phyloP scores from a whole-genome alignment of 176 grass and related monocot species.

The sorghum (Sorghum bicolor) region Sorghum_bicolor_NCBIv3 NC_012878.2:56239001-56239500 shows the following conservation, averaged over 20 bases:
- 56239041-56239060: conserved; percentile 60
- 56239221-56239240: conserved; percentile 53
- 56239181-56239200: conserved; percentile 8
- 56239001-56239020: conserved; percentile 73
- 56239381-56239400: conserved; percentile 45
- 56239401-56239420: conserved; percentile 4
- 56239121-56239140: not conserved
- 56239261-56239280: conserved; percentile 44
- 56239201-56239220: conserved; percentile 30
- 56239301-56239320: conserved; percentile 53
- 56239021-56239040: conserved; percentile 59
- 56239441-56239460: not conserved
- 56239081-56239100: conserved; percentile 54
- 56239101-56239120: not conserved
- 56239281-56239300: conserved; percentile 59
- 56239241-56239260: conserved; percentile 44
- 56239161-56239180: conserved; percentile 12
- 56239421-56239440: not conserved
- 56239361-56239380: conserved; percentile 35
- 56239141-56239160: not conserved
- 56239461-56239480: not conserved
- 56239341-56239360: conserved; percentile 39
- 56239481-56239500: not conserved
- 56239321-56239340: conserved; percentile 25
- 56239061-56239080: conserved; percentile 71